Evolutionary conservation across 352 stramenopile genomes (phyloP), one percentile per base, ranked within the genome.

Genomic region (Globisporangium emineosum): DNA sequence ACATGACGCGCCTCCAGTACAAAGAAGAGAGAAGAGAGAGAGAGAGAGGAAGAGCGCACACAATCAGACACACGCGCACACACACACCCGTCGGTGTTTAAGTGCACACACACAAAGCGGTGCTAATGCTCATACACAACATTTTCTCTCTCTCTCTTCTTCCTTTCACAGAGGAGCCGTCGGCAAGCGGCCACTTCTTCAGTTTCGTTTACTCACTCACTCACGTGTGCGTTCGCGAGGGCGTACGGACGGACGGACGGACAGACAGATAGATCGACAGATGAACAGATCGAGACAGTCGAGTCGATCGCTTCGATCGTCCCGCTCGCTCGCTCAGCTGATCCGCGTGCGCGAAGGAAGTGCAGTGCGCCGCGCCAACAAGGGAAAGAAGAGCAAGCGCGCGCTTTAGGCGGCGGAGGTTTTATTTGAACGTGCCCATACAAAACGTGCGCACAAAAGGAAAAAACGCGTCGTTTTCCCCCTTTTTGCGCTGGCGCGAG

Each of bases 391-490:
- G 47, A 54, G 55, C 55, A 57, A 29, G 40, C 33, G 40, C 42
- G 56, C 54, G 54, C 35, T 56, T 57, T 57, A 32, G 33, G 40
- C 56, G 27, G 50, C 50, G 56, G 56, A 62, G 40, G 56, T 62
- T 62, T 53, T 62, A 15, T 53, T 62, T 62, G 30, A 62, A 62
- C 35, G 37, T 47, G 32, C 40, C 33, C 21, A 62, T 50, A 53
- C 56, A 62, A 62, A 40, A 40, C 27, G 50, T 21, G 32, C 27
- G 45, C 43, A 40, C 53, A 40, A 60, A 59, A 60, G 29, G 29
- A 32, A 32, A 32, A 32, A 32, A 35, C 50, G 27, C 50, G 12
- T 19, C 21, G 47, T 54, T 54, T 59, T 43, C 53, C 30, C 53
- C 33, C 53, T 29, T 45, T 43, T 32, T 32, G 29, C 29, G 5